Conservation (phyloP, 768 basidiomycete species). For the Hirschioporus abietinus region DNA sequence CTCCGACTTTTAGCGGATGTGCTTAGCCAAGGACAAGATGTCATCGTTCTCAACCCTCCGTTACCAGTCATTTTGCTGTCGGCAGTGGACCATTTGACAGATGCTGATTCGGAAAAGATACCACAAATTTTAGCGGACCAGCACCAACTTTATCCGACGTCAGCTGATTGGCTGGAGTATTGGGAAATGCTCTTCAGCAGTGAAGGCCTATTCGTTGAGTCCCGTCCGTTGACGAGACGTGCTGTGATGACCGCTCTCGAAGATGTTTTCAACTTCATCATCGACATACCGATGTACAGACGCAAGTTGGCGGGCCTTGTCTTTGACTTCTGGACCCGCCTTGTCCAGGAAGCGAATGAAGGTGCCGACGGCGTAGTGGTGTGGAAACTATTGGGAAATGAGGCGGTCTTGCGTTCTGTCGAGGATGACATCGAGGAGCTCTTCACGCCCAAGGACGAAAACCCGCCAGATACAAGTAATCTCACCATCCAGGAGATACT, state of each 20-base stretch:
- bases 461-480: neutral
- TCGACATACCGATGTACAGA: slow-evolving; percentile 65
- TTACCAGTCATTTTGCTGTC: slow-evolving; percentile 60
- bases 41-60: slow-evolving; percentile 50
- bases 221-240: slow-evolving; percentile 47
- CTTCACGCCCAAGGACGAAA: slow-evolving; percentile 1
- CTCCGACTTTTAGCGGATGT: slow-evolving; percentile 50
- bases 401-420: slow-evolving; percentile 51
- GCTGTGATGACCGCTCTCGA: slow-evolving; percentile 55
- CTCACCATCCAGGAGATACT: slow-evolving; percentile 1
- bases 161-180: slow-evolving; percentile 64
- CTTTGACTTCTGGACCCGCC: slow-evolving; percentile 41
- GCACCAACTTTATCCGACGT: slow-evolving; percentile 65
- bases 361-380: slow-evolving; percentile 26
- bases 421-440: slow-evolving; percentile 24
- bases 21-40: slow-evolving; percentile 53
- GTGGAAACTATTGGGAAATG: slow-evolving; percentile 66
- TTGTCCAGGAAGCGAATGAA: slow-evolving; percentile 26
- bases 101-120: slow-evolving; percentile 58
- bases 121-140: slow-evolving; percentile 60
- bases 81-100: slow-evolving; percentile 65
- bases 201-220: slow-evolving; percentile 21
- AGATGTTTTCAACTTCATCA: slow-evolving; percentile 56
- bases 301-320: slow-evolving; percentile 48
- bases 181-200: slow-evolving; percentile 58